Evolutionary conservation across 345 rosid species (phyloP), one percentile per base, ranked within the genome.

Genomic region (Sisymbrium irio): DNA sequence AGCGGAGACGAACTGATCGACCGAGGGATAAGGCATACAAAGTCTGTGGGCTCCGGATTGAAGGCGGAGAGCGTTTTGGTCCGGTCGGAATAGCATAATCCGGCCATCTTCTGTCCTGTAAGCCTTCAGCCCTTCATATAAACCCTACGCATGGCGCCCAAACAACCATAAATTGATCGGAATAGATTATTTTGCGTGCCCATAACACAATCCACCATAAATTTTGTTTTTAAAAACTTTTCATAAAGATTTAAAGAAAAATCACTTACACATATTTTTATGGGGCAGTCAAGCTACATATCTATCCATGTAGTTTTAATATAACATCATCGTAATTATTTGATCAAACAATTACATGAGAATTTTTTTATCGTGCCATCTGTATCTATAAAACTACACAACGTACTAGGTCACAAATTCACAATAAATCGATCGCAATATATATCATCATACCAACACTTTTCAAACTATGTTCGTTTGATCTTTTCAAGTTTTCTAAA

Each of bases 41-140:
- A 85, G 78, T 72, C 92, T 82, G 20, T 77, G 70, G 1, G 88
- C 89, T 54, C 89, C 83, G 27, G 69, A 65, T 63, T 56, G 72
- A 80, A 87, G 74, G 45, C 89, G 63, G 58, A 74, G 41, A 18
- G 82, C 93, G 68, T 86, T 86, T 60, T 67, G 73, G 55, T 75
- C 69, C 20, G 78, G 78, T 61, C 78, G 78, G 69, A 75, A 88
- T 9, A 84, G 76, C 57, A 88, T 72, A 64, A 88, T 70, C 28
- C 80, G 78, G 4, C 80, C 89, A 67, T 84, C 86, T 74, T 74
- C 88, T 67, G 69, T 85, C 65, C 84, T 79, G 62, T 87, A 87
- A 12, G 89, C 89, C 69, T 87, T 88, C 46, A 85, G 51, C 25
- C 86, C 90, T 77, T 85, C 86, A 41, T 82, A 82, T 56, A 87